Conservation (phyloP, 352 stramenopile genomes). For the Pythium utonaiense region DNA sequence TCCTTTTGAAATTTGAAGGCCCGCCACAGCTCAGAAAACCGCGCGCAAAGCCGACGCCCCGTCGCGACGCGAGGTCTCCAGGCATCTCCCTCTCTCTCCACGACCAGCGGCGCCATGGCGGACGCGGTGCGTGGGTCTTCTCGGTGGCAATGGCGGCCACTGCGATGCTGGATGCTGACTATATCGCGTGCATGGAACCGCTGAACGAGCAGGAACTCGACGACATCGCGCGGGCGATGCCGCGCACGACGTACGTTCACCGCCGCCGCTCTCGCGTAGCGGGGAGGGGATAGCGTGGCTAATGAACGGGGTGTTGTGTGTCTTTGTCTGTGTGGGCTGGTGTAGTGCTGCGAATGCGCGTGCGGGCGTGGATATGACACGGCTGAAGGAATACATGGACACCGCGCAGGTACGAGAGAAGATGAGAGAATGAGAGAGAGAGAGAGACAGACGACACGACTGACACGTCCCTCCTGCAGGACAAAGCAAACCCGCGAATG, state of each 20-base stretch:
- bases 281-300: no score
- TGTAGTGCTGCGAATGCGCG: constrained; percentile 34
- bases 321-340: neutral
- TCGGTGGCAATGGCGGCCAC: neutral
- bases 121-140: constrained; percentile 12
- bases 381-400: constrained; percentile 63
- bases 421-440: no score
- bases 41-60: constrained; percentile 4
- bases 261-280: no score
- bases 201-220: constrained; percentile 23
- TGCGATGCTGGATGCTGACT: neutral
- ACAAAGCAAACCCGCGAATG: constrained; percentile 26
- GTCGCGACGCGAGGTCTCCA: neutral
- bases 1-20: constrained; percentile 19
- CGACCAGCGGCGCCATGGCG: constrained; percentile 6
- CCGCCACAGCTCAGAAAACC: constrained; percentile 4
- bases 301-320: no score
- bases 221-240: constrained; percentile 68
- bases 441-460: no score
- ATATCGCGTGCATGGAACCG: neutral
- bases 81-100: neutral
- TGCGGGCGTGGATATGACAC: constrained; percentile 42
- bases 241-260: constrained; percentile 51
- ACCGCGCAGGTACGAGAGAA: constrained; percentile 28
- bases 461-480: no score